Percentiles rank a stretch among this genome's conserved stretches.
Conservation (phyloP, 192 early-diverging fungal genomes). For the Phycomyces blakesleeanus region DNA sequence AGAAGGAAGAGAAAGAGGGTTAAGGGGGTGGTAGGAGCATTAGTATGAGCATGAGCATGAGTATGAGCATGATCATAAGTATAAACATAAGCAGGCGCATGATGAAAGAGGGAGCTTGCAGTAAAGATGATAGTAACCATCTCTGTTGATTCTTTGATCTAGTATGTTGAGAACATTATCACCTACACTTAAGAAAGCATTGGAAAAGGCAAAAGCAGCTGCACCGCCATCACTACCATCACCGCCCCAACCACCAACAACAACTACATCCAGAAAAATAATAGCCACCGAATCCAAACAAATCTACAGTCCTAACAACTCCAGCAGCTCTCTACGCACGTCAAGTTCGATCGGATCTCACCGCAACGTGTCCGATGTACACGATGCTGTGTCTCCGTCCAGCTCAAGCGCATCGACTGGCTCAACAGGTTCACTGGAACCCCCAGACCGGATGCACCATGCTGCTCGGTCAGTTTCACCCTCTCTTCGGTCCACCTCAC, state of each 20-base stretch:
- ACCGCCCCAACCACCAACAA: too few relatives aligned
- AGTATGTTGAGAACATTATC: constrained; percentile 11
- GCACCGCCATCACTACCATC: background rate
- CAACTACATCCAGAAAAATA: background rate
- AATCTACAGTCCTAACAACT: constrained; percentile 1
- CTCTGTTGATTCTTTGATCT: background rate
- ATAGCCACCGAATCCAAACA: background rate
- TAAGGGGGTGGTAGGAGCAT: too few relatives aligned
- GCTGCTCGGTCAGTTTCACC: constrained; percentile 6
- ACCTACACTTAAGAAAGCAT: constrained; percentile 12
- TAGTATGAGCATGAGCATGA: too few relatives aligned
- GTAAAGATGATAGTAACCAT: background rate
- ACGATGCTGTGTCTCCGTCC: constrained; percentile 13
- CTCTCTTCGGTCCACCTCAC: background rate
- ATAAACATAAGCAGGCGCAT: too few relatives aligned
- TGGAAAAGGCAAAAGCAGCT: constrained; percentile 16
- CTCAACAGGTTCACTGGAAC: constrained; percentile 6
- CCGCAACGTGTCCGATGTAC: background rate
- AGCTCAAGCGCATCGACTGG: constrained; percentile 12
- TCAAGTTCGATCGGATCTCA: constrained; percentile 12
- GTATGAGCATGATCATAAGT: too few relatives aligned
- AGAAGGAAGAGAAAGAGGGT: too few relatives aligned
- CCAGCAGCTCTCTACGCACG: constrained; percentile 10
- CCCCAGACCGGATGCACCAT: background rate
- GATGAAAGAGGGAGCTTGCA: too few relatives aligned